These are phyloP conservation scores for Heterobasidion irregulare DNA, from an alignment of 1,284 basidiomycete genomes.

Conservation along the genomic window DNA sequence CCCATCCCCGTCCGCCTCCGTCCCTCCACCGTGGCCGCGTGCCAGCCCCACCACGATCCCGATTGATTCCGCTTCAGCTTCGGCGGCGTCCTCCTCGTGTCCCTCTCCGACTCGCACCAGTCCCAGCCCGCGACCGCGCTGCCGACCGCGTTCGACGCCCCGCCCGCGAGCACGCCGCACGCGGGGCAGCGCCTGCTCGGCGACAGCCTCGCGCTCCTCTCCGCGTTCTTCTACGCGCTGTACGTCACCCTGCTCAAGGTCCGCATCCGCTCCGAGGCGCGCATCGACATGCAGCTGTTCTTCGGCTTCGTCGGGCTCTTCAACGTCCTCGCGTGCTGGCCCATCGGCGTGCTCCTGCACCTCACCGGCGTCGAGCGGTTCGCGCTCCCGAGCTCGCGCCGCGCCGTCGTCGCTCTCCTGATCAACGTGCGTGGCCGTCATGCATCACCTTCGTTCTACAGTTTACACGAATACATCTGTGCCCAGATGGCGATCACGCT, in stretches of 20 bases:
- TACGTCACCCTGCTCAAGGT: conserved; percentile 94
- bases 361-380: conserved; percentile 69
- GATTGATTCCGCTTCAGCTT: conserved; percentile 46
- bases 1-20: too few species aligned
- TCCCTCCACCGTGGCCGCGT: conserved; percentile 9
- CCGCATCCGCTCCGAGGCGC: conserved; percentile 73
- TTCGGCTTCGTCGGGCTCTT: conserved; percentile 92
- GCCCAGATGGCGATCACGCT: conserved; percentile 81
- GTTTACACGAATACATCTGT: neutral
- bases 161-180: neutral
- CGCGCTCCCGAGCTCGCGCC: conserved; percentile 56
- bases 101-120: conserved; percentile 57
- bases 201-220: conserved; percentile 74
- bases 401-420: conserved; percentile 58
- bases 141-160: neutral
- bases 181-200: conserved; percentile 39
- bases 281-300: conserved; percentile 89
- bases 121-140: neutral
- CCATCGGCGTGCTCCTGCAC: conserved; percentile 79
- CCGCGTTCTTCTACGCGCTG: conserved; percentile 82
- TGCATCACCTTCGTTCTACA: neutral
- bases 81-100: conserved; percentile 80
- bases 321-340: conserved; percentile 79
- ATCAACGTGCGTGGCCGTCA: conserved; percentile 55
- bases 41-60: neutral